A percentile compares a stretch with the other conserved stretches of the same genome.
phyloP scores from a whole-genome alignment of 2,329 filamentous ascomycete genomes.

The Hymenoscyphus salicellus region DNA sequence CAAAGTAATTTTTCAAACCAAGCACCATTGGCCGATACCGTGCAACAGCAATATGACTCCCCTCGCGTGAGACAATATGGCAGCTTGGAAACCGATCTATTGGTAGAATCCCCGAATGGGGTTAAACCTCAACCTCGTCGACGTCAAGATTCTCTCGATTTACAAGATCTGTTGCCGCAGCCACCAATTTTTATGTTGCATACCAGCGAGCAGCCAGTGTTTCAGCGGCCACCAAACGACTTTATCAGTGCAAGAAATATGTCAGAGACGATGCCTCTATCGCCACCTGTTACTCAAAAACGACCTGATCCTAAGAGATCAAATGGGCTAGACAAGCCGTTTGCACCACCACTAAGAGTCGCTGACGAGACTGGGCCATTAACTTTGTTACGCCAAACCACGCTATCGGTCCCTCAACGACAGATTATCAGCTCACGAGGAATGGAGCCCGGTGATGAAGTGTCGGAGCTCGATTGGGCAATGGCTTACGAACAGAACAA shows the following conservation, averaged over 20 bases:
- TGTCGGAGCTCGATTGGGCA: slow-evolving; percentile 31
- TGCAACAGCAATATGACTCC: background rate
- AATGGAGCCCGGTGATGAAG: slow-evolving; percentile 4
- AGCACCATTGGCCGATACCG: background rate
- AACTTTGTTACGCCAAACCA: slow-evolving; percentile 23
- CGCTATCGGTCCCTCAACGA: slow-evolving; percentile 5
- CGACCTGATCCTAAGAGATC: slow-evolving; percentile 8
- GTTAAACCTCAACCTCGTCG: background rate
- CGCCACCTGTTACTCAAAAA: slow-evolving; percentile 14
- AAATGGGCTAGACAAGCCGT: slow-evolving; percentile 25
- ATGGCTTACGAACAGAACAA: slow-evolving; percentile 37
- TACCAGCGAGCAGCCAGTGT: background rate
- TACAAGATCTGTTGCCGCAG: background rate
- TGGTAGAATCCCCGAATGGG: background rate
- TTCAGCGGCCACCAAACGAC: slow-evolving; percentile 18
- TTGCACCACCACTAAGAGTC: slow-evolving; percentile 23
- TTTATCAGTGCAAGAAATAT: slow-evolving; percentile 30
- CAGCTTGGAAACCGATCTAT: background rate
- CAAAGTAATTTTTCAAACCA: background rate
- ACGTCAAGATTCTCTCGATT: background rate
- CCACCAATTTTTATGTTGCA: background rate
- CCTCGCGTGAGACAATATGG: background rate
- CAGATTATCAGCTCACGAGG: slow-evolving; percentile 1
- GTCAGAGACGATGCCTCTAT: slow-evolving; percentile 13
- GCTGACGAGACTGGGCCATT: slow-evolving; percentile 4